phyloP scores from a whole-genome alignment of 73 alveolate genomes.

The Paramecium caudatum region DNA sequence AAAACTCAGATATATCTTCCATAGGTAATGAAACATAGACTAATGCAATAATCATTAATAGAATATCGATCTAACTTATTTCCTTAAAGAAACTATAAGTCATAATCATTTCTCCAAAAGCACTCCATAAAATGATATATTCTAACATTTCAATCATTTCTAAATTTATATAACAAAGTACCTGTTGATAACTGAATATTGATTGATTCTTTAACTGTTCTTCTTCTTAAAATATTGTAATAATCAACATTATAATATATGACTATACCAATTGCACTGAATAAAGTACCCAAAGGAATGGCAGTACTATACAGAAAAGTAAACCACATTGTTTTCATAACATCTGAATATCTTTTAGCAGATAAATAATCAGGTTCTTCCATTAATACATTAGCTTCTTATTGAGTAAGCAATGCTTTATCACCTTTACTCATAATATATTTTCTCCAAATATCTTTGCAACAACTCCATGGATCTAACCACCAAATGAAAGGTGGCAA shows the following conservation, averaged over 20 bases:
- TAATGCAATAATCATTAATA: constrained; percentile 35
- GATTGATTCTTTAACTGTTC: constrained; percentile 67
- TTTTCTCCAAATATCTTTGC: constrained; percentile 45
- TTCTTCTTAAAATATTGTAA: constrained; percentile 69
- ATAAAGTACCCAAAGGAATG: constrained; percentile 65
- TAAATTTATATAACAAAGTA: not conserved
- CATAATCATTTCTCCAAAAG: constrained; percentile 65
- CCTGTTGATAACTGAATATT: constrained; percentile 42
- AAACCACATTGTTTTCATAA: constrained; percentile 76
- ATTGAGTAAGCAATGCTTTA: constrained; percentile 47
- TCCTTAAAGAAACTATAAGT: constrained; percentile 48
- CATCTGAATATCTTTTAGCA: constrained; percentile 72
- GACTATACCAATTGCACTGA: constrained; percentile 40
- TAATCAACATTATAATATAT: constrained; percentile 58
- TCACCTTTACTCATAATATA: constrained; percentile 9
- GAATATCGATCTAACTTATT: not conserved
- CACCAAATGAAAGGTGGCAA: constrained; percentile 71
- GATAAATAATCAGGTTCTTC: constrained; percentile 67
- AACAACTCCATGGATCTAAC: constrained; percentile 60
- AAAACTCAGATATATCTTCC: constrained; percentile 4
- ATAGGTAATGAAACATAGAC: constrained; percentile 53
- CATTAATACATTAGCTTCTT: constrained; percentile 73
- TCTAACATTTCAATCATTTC: constrained; percentile 71
- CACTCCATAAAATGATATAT: constrained; percentile 61
- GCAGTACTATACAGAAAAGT: constrained; percentile 70